Evolutionary conservation across 2,329 filamentous ascomycete genomes (phyloP).

Genomic region (Colletotrichum sp.): DNA sequence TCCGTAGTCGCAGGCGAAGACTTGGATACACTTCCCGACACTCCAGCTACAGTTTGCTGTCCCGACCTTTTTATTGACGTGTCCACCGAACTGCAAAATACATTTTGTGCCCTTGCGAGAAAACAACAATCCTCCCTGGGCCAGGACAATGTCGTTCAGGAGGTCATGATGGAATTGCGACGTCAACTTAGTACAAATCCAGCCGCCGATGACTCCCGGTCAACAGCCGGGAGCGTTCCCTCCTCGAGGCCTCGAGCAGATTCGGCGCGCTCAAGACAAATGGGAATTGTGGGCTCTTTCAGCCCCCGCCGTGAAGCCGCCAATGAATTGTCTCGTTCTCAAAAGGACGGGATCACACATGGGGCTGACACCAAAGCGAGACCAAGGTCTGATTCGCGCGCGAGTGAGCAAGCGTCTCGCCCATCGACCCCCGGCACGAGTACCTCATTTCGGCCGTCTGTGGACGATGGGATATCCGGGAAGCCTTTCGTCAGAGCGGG

Average conservation of each 20-base stretch:
- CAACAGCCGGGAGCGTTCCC: background rate
- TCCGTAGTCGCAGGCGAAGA: constrained; percentile 33
- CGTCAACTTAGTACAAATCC: background rate
- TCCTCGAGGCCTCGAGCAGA: constrained; percentile 6
- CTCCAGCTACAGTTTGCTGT: constrained; percentile 50
- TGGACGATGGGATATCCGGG: constrained; percentile 59
- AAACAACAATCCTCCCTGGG: constrained; percentile 42
- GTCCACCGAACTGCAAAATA: constrained; percentile 49
- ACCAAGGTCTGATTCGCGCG: constrained; percentile 11
- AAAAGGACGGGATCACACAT: background rate
- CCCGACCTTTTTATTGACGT: constrained; percentile 51
- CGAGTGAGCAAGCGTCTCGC: constrained; percentile 12
- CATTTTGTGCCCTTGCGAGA: constrained; percentile 56
- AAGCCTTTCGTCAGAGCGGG: constrained; percentile 56
- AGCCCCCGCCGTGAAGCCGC: constrained; percentile 10
- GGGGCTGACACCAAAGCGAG: background rate
- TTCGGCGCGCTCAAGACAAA: constrained; percentile 15
- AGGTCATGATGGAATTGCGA: constrained; percentile 42
- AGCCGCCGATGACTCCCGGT: background rate
- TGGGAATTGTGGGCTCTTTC: constrained; percentile 16
- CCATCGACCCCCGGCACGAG: constrained; percentile 1
- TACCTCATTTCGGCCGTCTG: constrained; percentile 3
- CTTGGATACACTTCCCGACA: constrained; percentile 32
- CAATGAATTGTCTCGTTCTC: background rate
- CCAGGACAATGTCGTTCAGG: constrained; percentile 49